Conservation (phyloP, 768 basidiomycete genomes). For the Collybia nuda region DNA sequence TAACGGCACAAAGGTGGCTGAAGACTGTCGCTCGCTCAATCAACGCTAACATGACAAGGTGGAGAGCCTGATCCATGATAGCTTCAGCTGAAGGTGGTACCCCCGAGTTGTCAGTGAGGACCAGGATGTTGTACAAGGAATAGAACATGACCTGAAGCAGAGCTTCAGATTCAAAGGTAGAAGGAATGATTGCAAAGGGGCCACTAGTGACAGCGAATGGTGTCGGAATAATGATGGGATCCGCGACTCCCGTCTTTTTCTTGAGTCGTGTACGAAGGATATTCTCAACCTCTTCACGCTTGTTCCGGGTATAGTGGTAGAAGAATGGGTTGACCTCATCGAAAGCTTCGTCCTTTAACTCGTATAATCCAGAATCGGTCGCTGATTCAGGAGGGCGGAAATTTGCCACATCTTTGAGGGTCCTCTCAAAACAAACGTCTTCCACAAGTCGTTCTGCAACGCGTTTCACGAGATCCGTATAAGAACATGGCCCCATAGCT, state of each 20-base stretch:
- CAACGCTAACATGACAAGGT: constrained; percentile 83
- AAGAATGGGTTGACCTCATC: constrained; percentile 95
- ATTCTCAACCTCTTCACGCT: constrained; percentile 87
- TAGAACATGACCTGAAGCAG: constrained; percentile 85
- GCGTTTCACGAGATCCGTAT: constrained; percentile 88
- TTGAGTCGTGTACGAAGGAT: constrained; percentile 66
- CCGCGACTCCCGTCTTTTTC: constrained; percentile 58
- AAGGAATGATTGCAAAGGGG: constrained; percentile 67
- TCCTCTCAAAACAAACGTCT: constrained; percentile 76
- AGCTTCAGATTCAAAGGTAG: constrained; percentile 66
- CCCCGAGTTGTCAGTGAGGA: constrained; percentile 57
- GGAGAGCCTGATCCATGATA: constrained; percentile 85
- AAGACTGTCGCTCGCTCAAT: constrained; percentile 70
- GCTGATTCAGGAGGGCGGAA: constrained; percentile 81
- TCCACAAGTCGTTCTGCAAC: constrained; percentile 90
- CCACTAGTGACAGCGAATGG: constrained; percentile 62
- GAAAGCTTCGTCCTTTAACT: constrained; percentile 79
- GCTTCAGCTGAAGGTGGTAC: constrained; percentile 78
- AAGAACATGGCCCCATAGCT: constrained; percentile 83
- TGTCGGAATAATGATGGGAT: constrained; percentile 77
- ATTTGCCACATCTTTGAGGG: constrained; percentile 74
- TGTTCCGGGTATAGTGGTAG: constrained; percentile 92
- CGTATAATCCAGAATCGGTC: constrained; percentile 83
- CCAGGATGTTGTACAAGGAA: constrained; percentile 72
- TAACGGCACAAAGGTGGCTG: constrained; percentile 52